Evolutionary conservation across 306 rosid species (phyloP), one percentile per base, ranked within the genome.

Genomic region (Cicer chorassanicum): DNA sequence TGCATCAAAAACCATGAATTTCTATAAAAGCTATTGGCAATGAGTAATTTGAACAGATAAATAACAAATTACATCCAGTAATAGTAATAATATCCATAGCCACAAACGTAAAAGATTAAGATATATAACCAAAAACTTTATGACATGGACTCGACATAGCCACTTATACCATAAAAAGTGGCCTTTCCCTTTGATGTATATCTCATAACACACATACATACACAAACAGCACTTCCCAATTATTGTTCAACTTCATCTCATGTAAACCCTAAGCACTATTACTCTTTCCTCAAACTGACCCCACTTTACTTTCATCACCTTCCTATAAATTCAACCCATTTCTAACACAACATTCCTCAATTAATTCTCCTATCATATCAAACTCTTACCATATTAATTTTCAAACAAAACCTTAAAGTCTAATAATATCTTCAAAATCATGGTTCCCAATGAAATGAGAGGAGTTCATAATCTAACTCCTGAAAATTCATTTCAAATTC

Each of bases 401-500:
- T 65, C 70, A 45, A 78, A 7, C 8, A 24, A 57, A 29, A 46
- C 54, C 76, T 78, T 73, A 63, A 64, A 55, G 43, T 8, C 38
- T 34, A 70, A 15, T 78, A 54, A 45, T 10, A 49, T 49, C 12
- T 67, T 60, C 45, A 49, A 45, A 67, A 73, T 13, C 80, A 91
- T 89, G 97, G 82, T 87, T 72, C 88, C 90, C 0, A 77, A 74
- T 67, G 94, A 91, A 78, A 74, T 86, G 6, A 80, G 88, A 70
- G 89, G 92, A 70, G 4, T 86, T 64, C 70, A 87, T 51, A 82
- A 75, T 65, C 74, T 83, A 48, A 63, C 82, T 43, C 86, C 75
- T 1, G 93, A 87, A 70, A 82, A 70, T 61, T 87, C 72, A 67
- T 55, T 83, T 78, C 71, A 78, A 50, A 7, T 80, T 51, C 80